phyloP scores from a whole-genome alignment of 108 stramenopile species.

The Nitzschia sp. region DNA sequence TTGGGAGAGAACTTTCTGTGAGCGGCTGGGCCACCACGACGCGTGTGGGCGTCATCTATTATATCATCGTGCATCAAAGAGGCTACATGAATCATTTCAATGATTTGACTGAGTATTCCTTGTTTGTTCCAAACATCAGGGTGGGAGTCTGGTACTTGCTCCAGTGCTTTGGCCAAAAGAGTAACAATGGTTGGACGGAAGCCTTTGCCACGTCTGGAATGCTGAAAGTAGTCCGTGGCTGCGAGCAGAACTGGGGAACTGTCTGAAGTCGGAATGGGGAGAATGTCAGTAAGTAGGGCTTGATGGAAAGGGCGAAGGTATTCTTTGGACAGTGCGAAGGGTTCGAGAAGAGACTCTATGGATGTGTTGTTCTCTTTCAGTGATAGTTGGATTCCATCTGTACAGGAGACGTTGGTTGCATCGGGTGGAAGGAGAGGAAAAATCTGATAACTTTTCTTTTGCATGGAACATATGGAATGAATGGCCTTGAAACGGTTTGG shows the following conservation, averaged over 20 bases:
- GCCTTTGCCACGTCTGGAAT: slow-evolving; percentile 94
- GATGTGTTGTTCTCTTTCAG: no score
- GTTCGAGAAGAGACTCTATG: slow-evolving; percentile 56
- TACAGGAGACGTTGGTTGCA: no score
- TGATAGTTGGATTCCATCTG: no score
- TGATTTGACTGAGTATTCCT: slow-evolving; percentile 93
- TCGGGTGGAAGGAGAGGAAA: no score
- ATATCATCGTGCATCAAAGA: slow-evolving; percentile 97
- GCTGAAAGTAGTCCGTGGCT: slow-evolving; percentile 98
- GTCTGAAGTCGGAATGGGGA: no score
- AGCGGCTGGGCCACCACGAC: slow-evolving; percentile 92
- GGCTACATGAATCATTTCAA: slow-evolving; percentile 99
- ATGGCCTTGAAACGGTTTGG: no score
- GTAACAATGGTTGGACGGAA: slow-evolving; percentile 95
- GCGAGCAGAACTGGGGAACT: slow-evolving; percentile 74
- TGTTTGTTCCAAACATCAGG: slow-evolving; percentile 86
- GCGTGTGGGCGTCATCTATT: slow-evolving; percentile 94
- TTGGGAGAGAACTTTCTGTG: slow-evolving; percentile 99
- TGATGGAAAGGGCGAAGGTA: slow-evolving; percentile 73
- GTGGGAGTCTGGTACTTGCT: slow-evolving; percentile 57
- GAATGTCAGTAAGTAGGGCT: no score
- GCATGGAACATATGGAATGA: no score
- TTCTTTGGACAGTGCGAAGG: slow-evolving; percentile 86
- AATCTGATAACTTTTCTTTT: no score
- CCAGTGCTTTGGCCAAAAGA: slow-evolving; percentile 75